Percentiles rank a stretch among this genome's conserved stretches.
Conservation (phyloP, 2,329 filamentous ascomycete genomes). For the Diaporthe australafricana region DNA sequence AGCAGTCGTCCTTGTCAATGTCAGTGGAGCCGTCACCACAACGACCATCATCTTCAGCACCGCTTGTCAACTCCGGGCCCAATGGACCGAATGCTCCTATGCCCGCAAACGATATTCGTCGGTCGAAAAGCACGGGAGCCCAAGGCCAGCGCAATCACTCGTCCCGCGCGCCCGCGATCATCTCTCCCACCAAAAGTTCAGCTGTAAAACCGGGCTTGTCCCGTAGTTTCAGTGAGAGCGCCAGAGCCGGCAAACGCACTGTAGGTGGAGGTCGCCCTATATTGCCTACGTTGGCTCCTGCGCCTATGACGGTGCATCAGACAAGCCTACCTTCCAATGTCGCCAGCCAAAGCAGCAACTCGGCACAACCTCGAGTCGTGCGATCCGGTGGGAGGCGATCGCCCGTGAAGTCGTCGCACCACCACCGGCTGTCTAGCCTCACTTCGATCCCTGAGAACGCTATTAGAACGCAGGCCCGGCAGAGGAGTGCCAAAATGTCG, state of each 20-base stretch:
- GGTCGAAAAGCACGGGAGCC: constrained; percentile 59
- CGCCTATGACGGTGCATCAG: constrained; percentile 48
- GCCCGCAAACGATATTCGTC: constrained; percentile 52
- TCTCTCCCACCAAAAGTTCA: constrained; percentile 63
- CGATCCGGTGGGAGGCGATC: constrained; percentile 61
- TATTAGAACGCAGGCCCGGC: constrained; percentile 53
- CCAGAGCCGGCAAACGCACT: constrained; percentile 55
- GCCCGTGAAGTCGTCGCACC: constrained; percentile 59
- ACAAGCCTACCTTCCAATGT: constrained; percentile 19
- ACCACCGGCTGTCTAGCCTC: constrained; percentile 62
- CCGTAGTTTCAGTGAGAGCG: constrained; percentile 65
- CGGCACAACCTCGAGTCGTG: constrained; percentile 49
- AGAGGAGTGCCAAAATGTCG: constrained; percentile 52
- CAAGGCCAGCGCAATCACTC: constrained; percentile 53
- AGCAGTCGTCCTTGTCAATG: constrained; percentile 52
- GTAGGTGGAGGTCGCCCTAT: constrained; percentile 48
- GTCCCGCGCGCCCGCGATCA: constrained; percentile 53
- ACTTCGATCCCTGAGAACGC: constrained; percentile 67
- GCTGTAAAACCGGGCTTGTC: constrained; percentile 60
- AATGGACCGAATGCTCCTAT: constrained; percentile 46
- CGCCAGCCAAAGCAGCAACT: constrained; percentile 39
- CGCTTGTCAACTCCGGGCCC: constrained; percentile 39
- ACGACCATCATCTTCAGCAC: constrained; percentile 38
- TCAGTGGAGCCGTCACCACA: constrained; percentile 29
- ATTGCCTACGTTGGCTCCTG: constrained; percentile 61